Base-by-base conservation (phyloP, 768 basidiomycete species). In the Pulveroboletus ravenelii region DNA sequence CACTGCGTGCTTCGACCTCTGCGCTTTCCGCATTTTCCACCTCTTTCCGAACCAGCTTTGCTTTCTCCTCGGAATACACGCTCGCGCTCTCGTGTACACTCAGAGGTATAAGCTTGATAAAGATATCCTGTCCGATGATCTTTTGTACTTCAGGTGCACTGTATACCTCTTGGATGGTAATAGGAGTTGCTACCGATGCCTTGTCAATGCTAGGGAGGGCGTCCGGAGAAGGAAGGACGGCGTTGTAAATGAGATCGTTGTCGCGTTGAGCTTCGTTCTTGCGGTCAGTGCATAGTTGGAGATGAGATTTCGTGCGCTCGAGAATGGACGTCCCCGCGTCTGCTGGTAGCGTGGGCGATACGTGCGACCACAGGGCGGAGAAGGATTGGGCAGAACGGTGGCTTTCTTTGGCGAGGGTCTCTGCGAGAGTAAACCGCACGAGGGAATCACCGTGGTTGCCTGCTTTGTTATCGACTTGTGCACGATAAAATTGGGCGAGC, bases 11-110 rank as follows among this genome's bases (percentile, higher is more conserved):
- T 66, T 94, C 90, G 6, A 77, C 86, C 62, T 96, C 93, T 0
- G 87, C 85, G 20, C 80, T 73, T 55, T 97, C 94, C 0, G 84
- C 86, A 46, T 83, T 81, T 73, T 97, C 95, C 8, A 87, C 89
- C 66, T 98, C 93, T 6, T 76, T 81, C 36, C 96, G 78, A 8
- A 93, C 92, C 25, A 90, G 64, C 69, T 99, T 98, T 18, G 95
- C 96, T 72, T 98, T 98, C 72, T 99, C 96, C 68, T 99, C 96
- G 1, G 93, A 95, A 68, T 99, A 99, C 13, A 99, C 84, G 51
- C 87, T 89, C 13, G 95, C 95, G 55, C 89, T 89, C 70, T 97
- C 94, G 64, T 97, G 94, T 6, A 99, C 93, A 58, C 88, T 89
- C 39, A 99, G 73, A 12, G 96, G 96, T 31, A 99, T 79, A 5